Base-by-base conservation (phyloP, 805 yeast species). In the Suhomyces emberorum region DNA sequence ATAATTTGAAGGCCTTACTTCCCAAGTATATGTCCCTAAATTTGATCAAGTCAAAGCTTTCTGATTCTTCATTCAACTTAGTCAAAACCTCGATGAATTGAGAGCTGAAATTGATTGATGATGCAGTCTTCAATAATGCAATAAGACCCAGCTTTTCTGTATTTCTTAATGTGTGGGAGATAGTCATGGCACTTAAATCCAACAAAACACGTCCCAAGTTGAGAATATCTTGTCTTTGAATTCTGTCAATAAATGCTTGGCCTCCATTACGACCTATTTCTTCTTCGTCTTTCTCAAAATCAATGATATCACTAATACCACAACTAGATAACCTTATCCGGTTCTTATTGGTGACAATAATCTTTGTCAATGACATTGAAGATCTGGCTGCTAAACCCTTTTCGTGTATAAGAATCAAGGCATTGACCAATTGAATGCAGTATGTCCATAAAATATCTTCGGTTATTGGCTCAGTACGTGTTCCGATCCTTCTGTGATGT, bases 371-470 rank as follows among this genome's bases (percentile, higher is more conserved):
- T 38, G 82, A 77, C 11, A 85, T 55, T 0, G 76, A 60, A n/a
- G 60, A 44, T 34, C 91, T 74, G 2, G 82, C 82, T 2, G 81
- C 72, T 34, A 91, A 62, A 0, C 76, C 77, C n/a, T 69, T 64
- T 2, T 69, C 64, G 63, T 91, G 97, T 10, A 83, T 71, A 4
- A 75, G 69, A n/a, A 69, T 60, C 16, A 87, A 52, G 0, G 89
- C 96, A 48, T 76, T 74, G 3, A 82, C 68, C 21, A 93, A 60
- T 62, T 93, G 98, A 12, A 81, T 72, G 35, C 84, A 58, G 49
- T 88, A 86, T 22, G 66, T 62, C 96, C 97, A 88, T 30, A 91
- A 59, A 8, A 76, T 53, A 7, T 77, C 75, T 52, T 82, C 88
- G 0, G 82, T 78, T 2, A 85, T 66, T 16, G 73, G 70, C 42